These are phyloP conservation scores for Lunularia cruciata DNA, from an alignment of 225 moss, liverwort and hornwort genomes.

Conservation along the genomic window DNA sequence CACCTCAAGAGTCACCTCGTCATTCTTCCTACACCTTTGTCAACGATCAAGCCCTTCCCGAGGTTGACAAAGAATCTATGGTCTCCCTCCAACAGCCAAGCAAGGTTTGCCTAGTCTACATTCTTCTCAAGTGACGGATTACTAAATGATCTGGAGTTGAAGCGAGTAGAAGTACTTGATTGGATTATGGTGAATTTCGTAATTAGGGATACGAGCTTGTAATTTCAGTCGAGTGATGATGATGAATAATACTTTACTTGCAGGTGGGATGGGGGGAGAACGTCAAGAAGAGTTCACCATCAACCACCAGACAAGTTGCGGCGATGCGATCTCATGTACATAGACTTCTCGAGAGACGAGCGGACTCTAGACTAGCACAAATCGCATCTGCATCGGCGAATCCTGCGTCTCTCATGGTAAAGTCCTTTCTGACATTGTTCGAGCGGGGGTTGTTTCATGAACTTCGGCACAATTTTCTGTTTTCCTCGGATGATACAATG, in stretches of 20 bases:
- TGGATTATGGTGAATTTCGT: too few species aligned
- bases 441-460: too few species aligned
- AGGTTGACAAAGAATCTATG: conserved; percentile 31
- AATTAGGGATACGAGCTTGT: neutral
- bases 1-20: conserved; percentile 20
- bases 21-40: conserved; percentile 23
- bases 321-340: conserved; percentile 75
- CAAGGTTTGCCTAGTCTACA: conserved; percentile 33
- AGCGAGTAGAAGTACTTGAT: too few species aligned
- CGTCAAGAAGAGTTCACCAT: conserved; percentile 46
- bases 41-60: conserved; percentile 4
- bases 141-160: too few species aligned
- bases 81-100: conserved; percentile 31
- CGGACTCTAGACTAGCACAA: conserved; percentile 44
- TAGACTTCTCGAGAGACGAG: conserved; percentile 70
- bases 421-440: neutral
- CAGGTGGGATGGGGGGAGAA: conserved; percentile 45
- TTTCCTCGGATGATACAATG: neutral
- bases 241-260: neutral
- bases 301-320: conserved; percentile 69
- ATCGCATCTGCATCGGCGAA: conserved; percentile 35
- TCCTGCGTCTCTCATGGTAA: conserved; percentile 42
- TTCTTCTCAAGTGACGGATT: too few species aligned
- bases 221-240: neutral
- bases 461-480: too few species aligned